phyloP scores from a whole-genome alignment of 768 basidiomycete genomes.

The Lentinus brumalis region DNA sequence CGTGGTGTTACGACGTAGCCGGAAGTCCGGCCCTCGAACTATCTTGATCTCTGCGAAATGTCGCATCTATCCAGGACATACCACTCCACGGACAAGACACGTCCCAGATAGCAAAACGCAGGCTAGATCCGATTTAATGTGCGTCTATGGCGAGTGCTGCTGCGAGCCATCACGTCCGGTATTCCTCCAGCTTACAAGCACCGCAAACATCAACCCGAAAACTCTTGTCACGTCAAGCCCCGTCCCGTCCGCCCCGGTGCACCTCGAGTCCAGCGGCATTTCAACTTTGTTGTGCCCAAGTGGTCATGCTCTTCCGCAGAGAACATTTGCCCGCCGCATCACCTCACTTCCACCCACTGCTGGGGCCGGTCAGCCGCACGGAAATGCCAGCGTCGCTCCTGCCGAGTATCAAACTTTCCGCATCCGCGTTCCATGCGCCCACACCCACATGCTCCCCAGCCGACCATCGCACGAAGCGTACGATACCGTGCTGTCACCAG shows the following conservation, averaged over 20 bases:
- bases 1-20: neutral
- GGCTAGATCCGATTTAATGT: too few species aligned
- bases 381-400: slow-evolving; percentile 3
- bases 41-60: neutral
- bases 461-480: slow-evolving; percentile 20
- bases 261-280: too few species aligned
- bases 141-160: too few species aligned
- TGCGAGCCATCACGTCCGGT: too few species aligned
- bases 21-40: neutral
- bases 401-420: slow-evolving; percentile 11
- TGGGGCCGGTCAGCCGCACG: slow-evolving; percentile 2
- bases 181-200: too few species aligned
- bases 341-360: neutral
- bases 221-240: too few species aligned
- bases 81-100: neutral
- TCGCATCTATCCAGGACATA: neutral
- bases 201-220: too few species aligned
- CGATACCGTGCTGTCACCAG: slow-evolving; percentile 7
- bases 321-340: neutral
- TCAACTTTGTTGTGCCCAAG: too few species aligned
- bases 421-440: slow-evolving; percentile 10
- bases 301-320: neutral
- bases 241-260: too few species aligned
- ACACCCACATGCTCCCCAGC: slow-evolving; percentile 4
- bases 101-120: neutral